Conservation (phyloP, 805 yeast species). For the Sugiyamaella smithiae region DNA sequence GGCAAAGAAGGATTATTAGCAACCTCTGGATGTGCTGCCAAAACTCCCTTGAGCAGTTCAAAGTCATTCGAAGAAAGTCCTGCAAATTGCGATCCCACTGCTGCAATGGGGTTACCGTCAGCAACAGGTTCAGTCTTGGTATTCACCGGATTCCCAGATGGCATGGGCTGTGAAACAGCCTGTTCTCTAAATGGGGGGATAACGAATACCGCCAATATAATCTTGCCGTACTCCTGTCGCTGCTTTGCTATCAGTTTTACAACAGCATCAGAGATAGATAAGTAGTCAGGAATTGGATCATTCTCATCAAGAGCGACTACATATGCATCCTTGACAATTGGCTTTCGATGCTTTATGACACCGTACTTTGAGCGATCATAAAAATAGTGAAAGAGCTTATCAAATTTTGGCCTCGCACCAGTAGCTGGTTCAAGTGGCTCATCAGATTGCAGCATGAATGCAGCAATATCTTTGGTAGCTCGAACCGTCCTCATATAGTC, state of each 20-base stretch:
- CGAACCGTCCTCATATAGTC: slow-evolving; percentile 47
- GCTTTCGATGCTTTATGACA: slow-evolving; percentile 47
- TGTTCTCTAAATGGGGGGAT: slow-evolving; percentile 6
- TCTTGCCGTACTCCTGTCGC: slow-evolving; percentile 3
- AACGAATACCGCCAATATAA: slow-evolving; percentile 21
- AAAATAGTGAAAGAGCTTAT: slow-evolving; percentile 47
- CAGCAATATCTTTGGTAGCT: slow-evolving; percentile 50
- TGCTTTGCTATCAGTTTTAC: background rate
- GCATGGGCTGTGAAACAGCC: background rate
- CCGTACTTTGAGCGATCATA: slow-evolving; percentile 50
- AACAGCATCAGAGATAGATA: slow-evolving; percentile 13
- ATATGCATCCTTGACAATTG: slow-evolving; percentile 62
- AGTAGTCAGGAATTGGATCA: slow-evolving; percentile 27
- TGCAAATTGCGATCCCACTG: slow-evolving; percentile 3
- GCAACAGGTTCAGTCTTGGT: background rate
- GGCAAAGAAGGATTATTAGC: slow-evolving; percentile 28
- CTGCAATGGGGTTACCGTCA: background rate
- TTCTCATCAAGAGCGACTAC: slow-evolving; percentile 41
- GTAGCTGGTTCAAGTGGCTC: slow-evolving; percentile 26
- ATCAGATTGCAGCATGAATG: slow-evolving; percentile 43
- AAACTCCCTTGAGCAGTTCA: slow-evolving; percentile 24
- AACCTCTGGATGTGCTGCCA: slow-evolving; percentile 29
- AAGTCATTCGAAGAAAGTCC: slow-evolving; percentile 29
- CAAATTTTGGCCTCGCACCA: slow-evolving; percentile 27
- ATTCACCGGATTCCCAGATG: background rate